Evolutionary conservation across 495 filamentous ascomycete genomes (phyloP).

Genomic region (Hypoxylon rickii): DNA sequence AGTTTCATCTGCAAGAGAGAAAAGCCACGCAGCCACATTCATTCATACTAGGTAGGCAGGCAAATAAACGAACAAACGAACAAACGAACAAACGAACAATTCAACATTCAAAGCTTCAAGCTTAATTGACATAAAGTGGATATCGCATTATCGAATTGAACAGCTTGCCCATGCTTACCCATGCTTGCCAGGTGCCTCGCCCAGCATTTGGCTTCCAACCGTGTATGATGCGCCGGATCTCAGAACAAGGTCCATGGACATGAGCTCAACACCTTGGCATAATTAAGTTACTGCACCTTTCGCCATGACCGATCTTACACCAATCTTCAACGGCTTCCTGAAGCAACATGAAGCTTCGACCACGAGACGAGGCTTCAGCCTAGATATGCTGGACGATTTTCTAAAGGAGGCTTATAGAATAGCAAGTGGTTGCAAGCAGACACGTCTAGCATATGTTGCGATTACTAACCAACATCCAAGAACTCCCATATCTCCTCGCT

Average conservation of each 20-base stretch:
- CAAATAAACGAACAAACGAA: too few species aligned
- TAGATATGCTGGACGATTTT: slow-evolving; percentile 75
- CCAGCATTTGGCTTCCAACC: neutral
- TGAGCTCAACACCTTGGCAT: slow-evolving; percentile 6
- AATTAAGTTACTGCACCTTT: neutral
- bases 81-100: too few species aligned
- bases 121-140: neutral
- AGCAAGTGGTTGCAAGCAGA: slow-evolving; percentile 53
- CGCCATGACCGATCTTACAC: slow-evolving; percentile 72
- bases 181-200: neutral
- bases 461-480: slow-evolving; percentile 50
- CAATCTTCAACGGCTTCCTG: slow-evolving; percentile 70
- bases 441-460: slow-evolving; percentile 4
- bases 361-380: slow-evolving; percentile 48
- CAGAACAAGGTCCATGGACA: too few species aligned
- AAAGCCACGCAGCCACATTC: too few species aligned
- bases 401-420: slow-evolving; percentile 95
- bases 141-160: slow-evolving; percentile 22
- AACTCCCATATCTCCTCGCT: slow-evolving; percentile 83
- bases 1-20: too few species aligned
- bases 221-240: too few species aligned
- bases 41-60: too few species aligned
- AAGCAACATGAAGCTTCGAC: slow-evolving; percentile 57
- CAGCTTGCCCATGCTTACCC: slow-evolving; percentile 33
- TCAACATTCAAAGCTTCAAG: too few species aligned